phyloP scores from a whole-genome alignment of 2,329 filamentous ascomycete genomes.

The Teratosphaeria zuluensis region DNA sequence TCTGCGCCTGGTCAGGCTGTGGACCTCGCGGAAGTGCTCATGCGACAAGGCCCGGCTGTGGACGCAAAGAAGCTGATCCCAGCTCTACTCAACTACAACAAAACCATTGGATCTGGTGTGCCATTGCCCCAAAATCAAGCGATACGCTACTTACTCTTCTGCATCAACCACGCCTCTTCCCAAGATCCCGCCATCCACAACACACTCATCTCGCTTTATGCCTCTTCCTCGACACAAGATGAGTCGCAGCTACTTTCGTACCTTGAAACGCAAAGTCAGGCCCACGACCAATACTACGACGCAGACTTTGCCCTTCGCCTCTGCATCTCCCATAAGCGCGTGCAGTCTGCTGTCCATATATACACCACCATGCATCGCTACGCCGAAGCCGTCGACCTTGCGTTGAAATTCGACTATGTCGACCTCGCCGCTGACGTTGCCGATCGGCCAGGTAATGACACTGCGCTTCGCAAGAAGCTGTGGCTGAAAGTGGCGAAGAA shows the following conservation, averaged over 20 bases:
- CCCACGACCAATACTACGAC: conserved; percentile 75
- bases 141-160: conserved; percentile 83
- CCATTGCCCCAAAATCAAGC: conserved; percentile 72
- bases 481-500: conserved; percentile 94
- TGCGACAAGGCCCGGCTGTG: conserved; percentile 70
- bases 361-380: conserved; percentile 97
- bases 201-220: conserved; percentile 91
- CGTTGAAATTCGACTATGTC: conserved; percentile 78
- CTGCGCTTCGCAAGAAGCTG: conserved; percentile 78
- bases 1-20: conserved; percentile 58
- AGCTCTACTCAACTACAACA: conserved; percentile 87
- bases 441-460: conserved; percentile 64
- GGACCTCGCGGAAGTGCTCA: conserved; percentile 88
- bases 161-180: conserved; percentile 76
- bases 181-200: conserved; percentile 87
- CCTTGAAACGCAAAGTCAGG: conserved; percentile 69
- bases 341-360: conserved; percentile 91
- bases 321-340: conserved; percentile 88
- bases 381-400: conserved; percentile 82
- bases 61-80: conserved; percentile 84
- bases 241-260: conserved; percentile 82
- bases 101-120: conserved; percentile 50
- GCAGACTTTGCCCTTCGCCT: conserved; percentile 91
- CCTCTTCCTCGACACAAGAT: conserved; percentile 70
- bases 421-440: conserved; percentile 85